Base-by-base conservation (phyloP, 768 basidiomycete species). In the Termitomyces sp. region DNA sequence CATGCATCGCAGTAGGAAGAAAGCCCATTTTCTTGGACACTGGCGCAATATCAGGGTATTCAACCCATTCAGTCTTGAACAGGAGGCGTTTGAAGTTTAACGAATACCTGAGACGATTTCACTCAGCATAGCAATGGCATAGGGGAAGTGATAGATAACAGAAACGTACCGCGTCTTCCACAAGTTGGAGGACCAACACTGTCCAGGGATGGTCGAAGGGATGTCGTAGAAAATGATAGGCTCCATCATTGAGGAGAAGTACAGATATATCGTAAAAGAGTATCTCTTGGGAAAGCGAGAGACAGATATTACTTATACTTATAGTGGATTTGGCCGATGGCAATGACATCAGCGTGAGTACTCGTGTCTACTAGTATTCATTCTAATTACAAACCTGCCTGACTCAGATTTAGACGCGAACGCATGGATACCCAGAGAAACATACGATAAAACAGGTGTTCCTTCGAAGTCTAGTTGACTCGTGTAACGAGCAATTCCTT, bases 41-140 rank as follows among this genome's bases (percentile, higher is more conserved):
- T 0, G 65, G 34, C 32, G 68, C 72, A 34, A 81, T 76, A 57
- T 80, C 73, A 16, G 76, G 72, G 62, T 68, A 77, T 53, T 79
- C 76, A 22, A 79, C 66, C 77, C 77, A 80, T 53, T 70, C 68
- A 2, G 80, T 80, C 50, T 65, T 67, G 69, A 76, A 73, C 9
- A 72, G 68, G 26, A 81, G 40, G 16, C 69, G 66, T 49, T 72
- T 71, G 61, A 60, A 68, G 49, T 72, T 72, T n/a, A 74, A 58
- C 16, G 65, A 57, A 39, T 65, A 67, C 54, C 72, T 72, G 37
- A 34, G 8, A 10, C 12, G 18, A n/a, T 14, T 37, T 37, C 0
- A 27, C 12, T 39, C 3, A 36, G 5, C 34, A 9, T 10, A n/a
- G 14, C 24, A 10, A 24, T 34, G 12, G 5, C 5, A 49, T 22